A percentile compares a stretch with the other conserved stretches of the same genome.
Evolutionary conservation across 306 rosid genomes (phyloP).

Genomic region (Fragaria vesca): DNA sequence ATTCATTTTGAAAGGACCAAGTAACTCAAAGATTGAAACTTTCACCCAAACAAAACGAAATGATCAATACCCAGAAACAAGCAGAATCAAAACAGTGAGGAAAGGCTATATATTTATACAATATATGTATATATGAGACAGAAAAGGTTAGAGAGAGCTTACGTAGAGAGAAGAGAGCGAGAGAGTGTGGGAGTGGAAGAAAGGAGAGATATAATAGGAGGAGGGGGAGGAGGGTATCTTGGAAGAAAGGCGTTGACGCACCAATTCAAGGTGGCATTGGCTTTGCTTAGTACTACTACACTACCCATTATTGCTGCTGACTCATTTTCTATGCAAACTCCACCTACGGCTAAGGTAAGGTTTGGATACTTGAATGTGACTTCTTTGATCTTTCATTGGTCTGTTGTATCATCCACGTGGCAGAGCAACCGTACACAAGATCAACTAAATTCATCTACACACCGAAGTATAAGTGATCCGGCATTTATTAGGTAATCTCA

Average conservation of each 20-base stretch:
- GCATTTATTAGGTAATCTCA: too few species aligned
- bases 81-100: slow-evolving; percentile 6
- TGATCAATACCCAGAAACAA: background rate
- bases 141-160: slow-evolving; percentile 11
- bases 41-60: background rate
- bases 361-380: too few species aligned
- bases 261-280: slow-evolving; percentile 7
- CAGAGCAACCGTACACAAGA: too few species aligned
- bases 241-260: slow-evolving; percentile 13
- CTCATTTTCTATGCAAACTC: background rate
- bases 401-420: too few species aligned
- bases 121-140: background rate
- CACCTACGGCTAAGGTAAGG: background rate
- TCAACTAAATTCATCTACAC: too few species aligned
- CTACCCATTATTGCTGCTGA: slow-evolving; percentile 23
- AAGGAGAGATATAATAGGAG: background rate
- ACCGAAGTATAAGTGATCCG: too few species aligned
- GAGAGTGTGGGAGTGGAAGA: background rate
- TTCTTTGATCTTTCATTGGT: too few species aligned
- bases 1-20: background rate
- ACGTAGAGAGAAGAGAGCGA: slow-evolving; percentile 16
- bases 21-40: background rate
- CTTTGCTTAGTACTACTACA: background rate
- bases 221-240: slow-evolving; percentile 4
- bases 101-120: background rate